Base-by-base conservation (phyloP, 257 asterid species). In the Nicotiana paniculata region DNA sequence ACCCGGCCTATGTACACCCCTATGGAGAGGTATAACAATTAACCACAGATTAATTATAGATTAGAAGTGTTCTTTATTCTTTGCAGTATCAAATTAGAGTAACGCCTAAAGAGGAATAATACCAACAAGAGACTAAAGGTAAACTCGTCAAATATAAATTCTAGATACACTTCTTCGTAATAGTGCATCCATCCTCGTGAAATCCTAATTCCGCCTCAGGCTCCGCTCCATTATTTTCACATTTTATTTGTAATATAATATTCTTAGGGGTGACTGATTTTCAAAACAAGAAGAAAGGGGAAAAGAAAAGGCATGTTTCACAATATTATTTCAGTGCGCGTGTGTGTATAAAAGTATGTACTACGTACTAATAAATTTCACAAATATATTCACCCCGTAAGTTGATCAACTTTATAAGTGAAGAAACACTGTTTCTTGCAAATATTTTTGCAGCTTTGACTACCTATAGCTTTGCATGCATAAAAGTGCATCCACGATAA, bases 371-470 rank as follows among this genome's bases (percentile, higher is more conserved):
- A 10, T 7, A 74, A 2, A 10, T 74, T 46, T 74, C 79, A 74
- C 43, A 24, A 74, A 74, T 11, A 74, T 48, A 26, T 57, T 48
- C 43, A 74, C 26, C 79, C 61, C 62, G 3, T 70, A 21, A 70
- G 58, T 21, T 70, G 58, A 70, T 39, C 5, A 74, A 48, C 24
- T 46, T 74, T 74, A 74, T 39, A 74, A 1, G 39, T 48, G 61
- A 48, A 74, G 61, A 72, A 48, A 15, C 39, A 74, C 21, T 74
- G 33, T 48, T 74, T 74, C 79, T 48, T 48, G 79, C 79, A 74
- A 74, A 70, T 10, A 74, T 74, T 37, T 74, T 74, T 46, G 79
- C 79, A 74, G 79, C 79, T 74, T 74, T 74, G 79, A 74, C 79
- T 13, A 48, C 79, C 79, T 13, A 74, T 74, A 74, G 62, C 62